phyloP scores from a whole-genome alignment of 2,329 filamentous ascomycete species.

The Teratosphaeria epicoccoides region DNA sequence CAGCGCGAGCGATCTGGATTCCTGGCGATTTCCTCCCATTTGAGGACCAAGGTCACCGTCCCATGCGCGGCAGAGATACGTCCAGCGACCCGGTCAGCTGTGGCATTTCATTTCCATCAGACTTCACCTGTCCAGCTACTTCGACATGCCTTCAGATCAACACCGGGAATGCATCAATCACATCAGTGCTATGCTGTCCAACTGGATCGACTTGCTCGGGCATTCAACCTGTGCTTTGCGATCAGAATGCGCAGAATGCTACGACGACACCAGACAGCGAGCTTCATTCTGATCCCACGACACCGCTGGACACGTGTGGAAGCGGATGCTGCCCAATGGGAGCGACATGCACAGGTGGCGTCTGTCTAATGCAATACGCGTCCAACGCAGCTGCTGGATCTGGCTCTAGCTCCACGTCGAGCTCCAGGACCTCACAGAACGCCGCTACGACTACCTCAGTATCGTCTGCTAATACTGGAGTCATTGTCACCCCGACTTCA shows the following conservation, averaged over 20 bases:
- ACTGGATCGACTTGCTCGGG: constrained; percentile 44
- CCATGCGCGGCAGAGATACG: constrained; percentile 7
- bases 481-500: background rate
- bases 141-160: constrained; percentile 49
- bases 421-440: background rate
- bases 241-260: constrained; percentile 51
- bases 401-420: background rate
- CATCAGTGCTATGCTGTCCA: constrained; percentile 64
- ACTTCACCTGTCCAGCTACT: constrained; percentile 55
- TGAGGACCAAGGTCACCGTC: constrained; percentile 5
- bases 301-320: constrained; percentile 49
- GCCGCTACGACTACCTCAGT: background rate
- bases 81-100: constrained; percentile 20
- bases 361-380: constrained; percentile 11
- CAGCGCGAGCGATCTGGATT: constrained; percentile 17
- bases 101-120: constrained; percentile 41
- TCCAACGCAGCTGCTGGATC: background rate
- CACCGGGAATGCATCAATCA: constrained; percentile 53
- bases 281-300: constrained; percentile 55
- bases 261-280: constrained; percentile 45
- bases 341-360: constrained; percentile 46
- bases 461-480: background rate
- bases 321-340: constrained; percentile 60
- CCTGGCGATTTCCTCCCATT: constrained; percentile 13
- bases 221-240: constrained; percentile 56